Evolutionary conservation across 805 yeast species (phyloP).

Genomic region (Maudiozyma serrabonitensis): DNA sequence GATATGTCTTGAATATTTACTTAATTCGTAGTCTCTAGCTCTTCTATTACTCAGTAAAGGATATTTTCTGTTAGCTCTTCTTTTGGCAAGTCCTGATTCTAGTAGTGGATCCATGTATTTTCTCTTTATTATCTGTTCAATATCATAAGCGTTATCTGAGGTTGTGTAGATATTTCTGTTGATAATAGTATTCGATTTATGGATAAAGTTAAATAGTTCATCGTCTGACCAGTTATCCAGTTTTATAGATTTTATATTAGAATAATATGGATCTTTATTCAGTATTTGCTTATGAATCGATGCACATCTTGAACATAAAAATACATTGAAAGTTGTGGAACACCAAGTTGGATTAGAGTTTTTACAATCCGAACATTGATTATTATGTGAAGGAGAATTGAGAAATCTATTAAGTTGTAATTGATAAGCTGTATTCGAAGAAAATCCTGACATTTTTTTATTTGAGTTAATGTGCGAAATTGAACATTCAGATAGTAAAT

Average conservation of each 20-base stretch:
- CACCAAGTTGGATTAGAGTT: constrained; percentile 47
- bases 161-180: constrained; percentile 11
- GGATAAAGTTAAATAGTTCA: constrained; percentile 37
- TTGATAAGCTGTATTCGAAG: constrained; percentile 1
- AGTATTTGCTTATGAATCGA: constrained; percentile 55
- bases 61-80: neutral
- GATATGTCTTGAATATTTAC: constrained; percentile 41
- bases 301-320: constrained; percentile 80
- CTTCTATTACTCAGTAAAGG: constrained; percentile 42
- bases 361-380: constrained; percentile 75
- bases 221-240: constrained; percentile 57
- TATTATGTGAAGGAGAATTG: constrained; percentile 44
- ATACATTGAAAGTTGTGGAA: constrained; percentile 43
- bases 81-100: constrained; percentile 52
- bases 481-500: too few species aligned
- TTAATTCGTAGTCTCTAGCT: constrained; percentile 43
- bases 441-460: neutral
- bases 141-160: constrained; percentile 7
- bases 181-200: neutral
- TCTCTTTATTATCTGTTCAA: constrained; percentile 3
- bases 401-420: constrained; percentile 46
- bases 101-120: constrained; percentile 35
- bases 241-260: constrained; percentile 62
- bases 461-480: too few species aligned
- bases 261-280: constrained; percentile 42